Conservation (phyloP, 176 grass and related monocot genomes). For the Leersia perrieri region DNA sequence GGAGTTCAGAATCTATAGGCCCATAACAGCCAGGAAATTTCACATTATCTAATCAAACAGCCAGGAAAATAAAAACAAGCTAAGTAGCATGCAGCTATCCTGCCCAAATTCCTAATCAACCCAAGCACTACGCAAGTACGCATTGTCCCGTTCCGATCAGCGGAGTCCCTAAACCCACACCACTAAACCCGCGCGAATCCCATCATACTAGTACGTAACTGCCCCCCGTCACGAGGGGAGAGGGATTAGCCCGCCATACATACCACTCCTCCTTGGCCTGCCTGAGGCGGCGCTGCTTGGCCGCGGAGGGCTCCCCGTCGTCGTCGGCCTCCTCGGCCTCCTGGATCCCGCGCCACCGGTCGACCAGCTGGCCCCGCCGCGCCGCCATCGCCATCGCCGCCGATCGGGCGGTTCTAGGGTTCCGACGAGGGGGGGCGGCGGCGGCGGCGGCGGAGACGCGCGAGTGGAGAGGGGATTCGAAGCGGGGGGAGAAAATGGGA, state of each 20-base stretch:
- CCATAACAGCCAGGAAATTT: background rate
- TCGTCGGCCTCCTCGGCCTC: constrained; percentile 56
- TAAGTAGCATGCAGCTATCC: background rate
- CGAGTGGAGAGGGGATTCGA: background rate
- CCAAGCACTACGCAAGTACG: background rate
- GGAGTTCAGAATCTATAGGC: background rate
- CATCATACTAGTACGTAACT: background rate
- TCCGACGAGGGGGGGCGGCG: too few species aligned
- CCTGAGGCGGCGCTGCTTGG: constrained; percentile 43
- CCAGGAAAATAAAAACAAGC: background rate
- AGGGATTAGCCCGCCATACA: background rate
- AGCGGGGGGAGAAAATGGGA: background rate
- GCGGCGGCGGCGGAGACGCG: background rate
- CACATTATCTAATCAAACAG: background rate
- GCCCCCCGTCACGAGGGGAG: background rate
- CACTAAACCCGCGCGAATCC: constrained; percentile 17
- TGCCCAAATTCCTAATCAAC: background rate
- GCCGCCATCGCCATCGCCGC: constrained; percentile 37
- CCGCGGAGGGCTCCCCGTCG: constrained; percentile 37
- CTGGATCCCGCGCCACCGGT: constrained; percentile 72
- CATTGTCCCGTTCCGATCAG: background rate
- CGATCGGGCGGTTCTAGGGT: too few species aligned
- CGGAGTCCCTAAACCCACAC: background rate
- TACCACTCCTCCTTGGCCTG: constrained; percentile 72
- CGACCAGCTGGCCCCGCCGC: constrained; percentile 43